Conservation (phyloP, 345 rosid genomes). For the Salix koriyanagi region DNA sequence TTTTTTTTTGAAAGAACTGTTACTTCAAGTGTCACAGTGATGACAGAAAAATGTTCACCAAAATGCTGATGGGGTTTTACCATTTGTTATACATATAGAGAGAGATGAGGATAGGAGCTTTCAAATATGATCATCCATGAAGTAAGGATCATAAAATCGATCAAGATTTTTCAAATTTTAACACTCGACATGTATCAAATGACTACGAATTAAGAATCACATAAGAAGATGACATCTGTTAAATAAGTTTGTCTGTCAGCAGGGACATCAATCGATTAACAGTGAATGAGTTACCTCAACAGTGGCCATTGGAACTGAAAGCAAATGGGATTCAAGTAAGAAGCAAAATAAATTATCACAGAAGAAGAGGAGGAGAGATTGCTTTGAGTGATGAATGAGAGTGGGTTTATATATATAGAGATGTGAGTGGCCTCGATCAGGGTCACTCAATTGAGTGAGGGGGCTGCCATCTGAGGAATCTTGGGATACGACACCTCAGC, state of each 20-base stretch:
- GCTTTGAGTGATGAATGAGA: slow-evolving; percentile 8
- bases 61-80: not conserved
- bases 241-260: not conserved
- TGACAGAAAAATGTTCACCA: not conserved
- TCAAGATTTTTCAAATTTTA: not conserved
- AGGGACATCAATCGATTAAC: not conserved
- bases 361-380: not conserved
- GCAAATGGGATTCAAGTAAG: not conserved
- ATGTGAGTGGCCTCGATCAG: not conserved
- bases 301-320: slow-evolving; percentile 43
- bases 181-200: not conserved
- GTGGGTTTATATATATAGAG: slow-evolving; percentile 44
- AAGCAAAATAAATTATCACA: not conserved
- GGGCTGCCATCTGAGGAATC: slow-evolving; percentile 18
- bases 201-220: too few species aligned
- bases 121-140: not conserved
- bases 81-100: not conserved
- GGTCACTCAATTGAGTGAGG: not conserved
- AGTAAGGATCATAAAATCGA: not conserved
- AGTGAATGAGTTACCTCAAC: slow-evolving; percentile 43
- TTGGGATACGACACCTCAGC: slow-evolving; percentile 44
- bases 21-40: not conserved
- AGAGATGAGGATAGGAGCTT: not conserved
- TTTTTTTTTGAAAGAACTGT: not conserved
- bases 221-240: not conserved